Evolutionary conservation across 2,329 filamentous ascomycete genomes (phyloP).

Genomic region (Cytospora piceicola): DNA sequence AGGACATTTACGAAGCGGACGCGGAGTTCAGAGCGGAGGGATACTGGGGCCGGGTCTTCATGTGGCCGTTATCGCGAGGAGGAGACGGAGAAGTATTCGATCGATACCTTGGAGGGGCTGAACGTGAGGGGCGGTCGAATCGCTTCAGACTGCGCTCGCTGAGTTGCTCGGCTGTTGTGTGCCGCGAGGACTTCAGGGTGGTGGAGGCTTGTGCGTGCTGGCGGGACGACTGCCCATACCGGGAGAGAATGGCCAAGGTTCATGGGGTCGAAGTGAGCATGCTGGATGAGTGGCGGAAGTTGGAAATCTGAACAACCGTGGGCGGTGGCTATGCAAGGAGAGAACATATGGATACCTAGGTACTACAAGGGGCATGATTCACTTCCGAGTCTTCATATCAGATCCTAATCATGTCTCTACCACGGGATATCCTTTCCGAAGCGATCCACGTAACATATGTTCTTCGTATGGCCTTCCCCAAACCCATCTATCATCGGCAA

Average conservation of each 20-base stretch:
- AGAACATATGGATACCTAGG: neutral
- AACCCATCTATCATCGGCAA: constrained; percentile 17
- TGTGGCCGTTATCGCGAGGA: neutral
- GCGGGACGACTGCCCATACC: neutral
- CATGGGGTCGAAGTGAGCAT: neutral
- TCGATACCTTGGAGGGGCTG: neutral
- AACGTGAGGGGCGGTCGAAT: neutral
- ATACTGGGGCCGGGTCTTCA: neutral
- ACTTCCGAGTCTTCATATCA: neutral
- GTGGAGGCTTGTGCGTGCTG: neutral
- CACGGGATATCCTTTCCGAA: constrained; percentile 19
- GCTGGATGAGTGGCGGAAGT: neutral
- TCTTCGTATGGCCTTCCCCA: constrained; percentile 2
- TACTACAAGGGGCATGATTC: neutral
- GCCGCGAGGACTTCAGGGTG: neutral
- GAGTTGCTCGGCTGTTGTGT: neutral
- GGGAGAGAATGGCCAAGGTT: too few relatives aligned
- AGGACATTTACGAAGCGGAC: too few relatives aligned
- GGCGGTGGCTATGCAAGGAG: neutral
- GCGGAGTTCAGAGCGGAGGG: neutral
- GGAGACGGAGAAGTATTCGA: neutral
- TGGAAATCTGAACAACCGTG: neutral
- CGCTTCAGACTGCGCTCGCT: neutral
- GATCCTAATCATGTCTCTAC: neutral
- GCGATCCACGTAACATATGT: constrained; percentile 26